Conservation (phyloP, 495 filamentous ascomycete genomes). For the Cladorrhinum samala region DNA sequence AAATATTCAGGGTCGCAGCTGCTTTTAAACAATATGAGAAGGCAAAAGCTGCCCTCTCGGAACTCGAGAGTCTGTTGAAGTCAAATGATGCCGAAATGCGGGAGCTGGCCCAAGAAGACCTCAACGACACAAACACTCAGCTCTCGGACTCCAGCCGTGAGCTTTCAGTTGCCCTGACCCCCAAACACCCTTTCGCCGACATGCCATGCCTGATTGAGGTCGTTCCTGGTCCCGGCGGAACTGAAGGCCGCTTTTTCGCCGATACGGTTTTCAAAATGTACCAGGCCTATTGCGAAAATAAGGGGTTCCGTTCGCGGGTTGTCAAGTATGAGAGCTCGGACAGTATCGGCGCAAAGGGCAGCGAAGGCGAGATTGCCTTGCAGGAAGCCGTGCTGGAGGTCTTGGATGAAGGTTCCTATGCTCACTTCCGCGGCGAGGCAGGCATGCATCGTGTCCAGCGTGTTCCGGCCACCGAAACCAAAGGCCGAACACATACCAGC, state of each 20-base stretch:
- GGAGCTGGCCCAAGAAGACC: conserved; percentile 70
- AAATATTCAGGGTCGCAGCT: conserved; percentile 59
- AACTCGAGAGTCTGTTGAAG: conserved; percentile 46
- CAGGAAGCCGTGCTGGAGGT: conserved; percentile 85
- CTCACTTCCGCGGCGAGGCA: conserved; percentile 71
- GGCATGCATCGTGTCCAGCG: conserved; percentile 94
- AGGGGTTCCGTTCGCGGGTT: conserved; percentile 40
- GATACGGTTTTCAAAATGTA: conserved; percentile 89
- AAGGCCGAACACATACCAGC: conserved; percentile 87
- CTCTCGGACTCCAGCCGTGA: conserved; percentile 54
- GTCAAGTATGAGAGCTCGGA: conserved; percentile 49
- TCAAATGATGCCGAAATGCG: conserved; percentile 48
- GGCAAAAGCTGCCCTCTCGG: conserved; percentile 47
- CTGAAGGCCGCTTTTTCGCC: conserved; percentile 85
- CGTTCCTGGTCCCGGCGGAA: conserved; percentile 86
- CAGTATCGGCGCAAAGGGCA: conserved; percentile 53
- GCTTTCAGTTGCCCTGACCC: conserved; percentile 71
- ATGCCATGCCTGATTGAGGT: conserved; percentile 90
- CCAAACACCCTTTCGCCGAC: conserved; percentile 86
- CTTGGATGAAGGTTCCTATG: conserved; percentile 70
- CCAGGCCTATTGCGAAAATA: conserved; percentile 61
- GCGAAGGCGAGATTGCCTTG: conserved; percentile 54
- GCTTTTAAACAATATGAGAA: conserved; percentile 67
- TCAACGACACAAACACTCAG: conserved; percentile 54
- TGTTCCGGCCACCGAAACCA: conserved; percentile 81